A percentile compares a stretch with the other conserved stretches of the same genome.
Conservation (phyloP, 805 yeast species). For the Yarrowia osloensis region DNA sequence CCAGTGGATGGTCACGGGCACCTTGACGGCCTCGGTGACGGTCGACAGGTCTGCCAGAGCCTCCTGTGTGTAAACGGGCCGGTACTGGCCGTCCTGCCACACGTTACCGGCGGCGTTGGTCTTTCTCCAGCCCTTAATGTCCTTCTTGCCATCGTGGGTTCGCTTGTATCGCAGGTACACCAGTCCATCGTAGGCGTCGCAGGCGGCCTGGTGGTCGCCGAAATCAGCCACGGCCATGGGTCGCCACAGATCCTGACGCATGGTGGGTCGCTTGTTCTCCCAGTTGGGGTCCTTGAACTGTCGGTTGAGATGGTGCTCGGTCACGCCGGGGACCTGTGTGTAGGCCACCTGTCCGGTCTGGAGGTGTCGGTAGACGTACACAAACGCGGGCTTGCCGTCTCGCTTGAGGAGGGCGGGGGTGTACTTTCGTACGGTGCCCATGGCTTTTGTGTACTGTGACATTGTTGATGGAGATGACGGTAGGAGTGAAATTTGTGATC, state of each 20-base stretch:
- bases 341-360: slow-evolving; percentile 89
- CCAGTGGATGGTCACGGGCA: slow-evolving; percentile 64
- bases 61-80: slow-evolving; percentile 90
- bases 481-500: not conserved
- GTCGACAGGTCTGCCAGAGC: slow-evolving; percentile 81
- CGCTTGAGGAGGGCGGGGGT: slow-evolving; percentile 15
- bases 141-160: slow-evolving; percentile 57
- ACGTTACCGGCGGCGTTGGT: slow-evolving; percentile 75
- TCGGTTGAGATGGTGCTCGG: slow-evolving; percentile 53
- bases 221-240: slow-evolving; percentile 82
- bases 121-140: slow-evolving; percentile 68
- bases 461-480: not conserved
- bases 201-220: slow-evolving; percentile 60
- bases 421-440: slow-evolving; percentile 30
- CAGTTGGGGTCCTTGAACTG: slow-evolving; percentile 85
- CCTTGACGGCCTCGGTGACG: slow-evolving; percentile 62
- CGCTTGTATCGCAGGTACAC: slow-evolving; percentile 73
- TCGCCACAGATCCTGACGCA: slow-evolving; percentile 87
- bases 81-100: slow-evolving; percentile 84
- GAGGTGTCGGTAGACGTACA: slow-evolving; percentile 77
- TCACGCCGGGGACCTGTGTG: slow-evolving; percentile 72
- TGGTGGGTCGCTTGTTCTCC: slow-evolving; percentile 79
- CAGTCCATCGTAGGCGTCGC: slow-evolving; percentile 71
- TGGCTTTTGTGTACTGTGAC: slow-evolving; percentile 23
- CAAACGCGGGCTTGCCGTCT: slow-evolving; percentile 56